Evolutionary conservation across 148 eudicot genomes (phyloP), one percentile per base, ranked within the genome.

Genomic region (Silene conica): DNA sequence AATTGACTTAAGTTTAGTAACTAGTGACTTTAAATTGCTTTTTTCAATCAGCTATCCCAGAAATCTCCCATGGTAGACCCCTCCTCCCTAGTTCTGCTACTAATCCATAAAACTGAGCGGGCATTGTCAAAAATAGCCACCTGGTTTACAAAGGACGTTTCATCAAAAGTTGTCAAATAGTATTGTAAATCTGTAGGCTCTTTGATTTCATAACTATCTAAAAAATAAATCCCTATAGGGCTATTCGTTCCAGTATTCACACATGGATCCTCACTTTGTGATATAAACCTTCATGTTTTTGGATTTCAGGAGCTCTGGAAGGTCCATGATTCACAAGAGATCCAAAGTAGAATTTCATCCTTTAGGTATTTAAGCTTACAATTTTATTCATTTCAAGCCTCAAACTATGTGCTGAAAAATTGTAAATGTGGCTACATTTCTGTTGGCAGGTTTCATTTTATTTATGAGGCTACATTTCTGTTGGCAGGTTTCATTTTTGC

Each of bases 261-360:
- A 63, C 34, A 8, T 23, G 10, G 48, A 72, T 46, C 66, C 63
- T 56, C 38, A 52, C 18, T 26, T 10, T 62, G 5, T 71, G 31
- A 60, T 14, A 79, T 59, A 75, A 68, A 20, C 25, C 64, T 34
- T 74, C 38, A 68, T 77, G 19, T 50, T 63, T 71, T 79, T 67
- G 54, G 25, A 31, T 84, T 71, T 78, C 78, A 95, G 98, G 86
- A 83, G 90, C 71, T 88, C 83, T 76, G 98, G 98, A 83, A 88
- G 93, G 85, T 92, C 98, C 73, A 95, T 95, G 98, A 79, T n/a
- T n/a, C n/a, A n/a, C n/a, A n/a, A n/a, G n/a, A n/a, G n/a, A n/a
- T n/a, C n/a, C n/a, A n/a, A n/a, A n/a, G n/a, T n/a, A n/a, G n/a
- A n/a, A n/a, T n/a, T n/a, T n/a, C n/a, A n/a, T n/a, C n/a, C n/a